Evolutionary conservation across 768 basidiomycete species (phyloP), one percentile per base, ranked within the genome.

Genomic region (Calocybe gangraenosa): DNA sequence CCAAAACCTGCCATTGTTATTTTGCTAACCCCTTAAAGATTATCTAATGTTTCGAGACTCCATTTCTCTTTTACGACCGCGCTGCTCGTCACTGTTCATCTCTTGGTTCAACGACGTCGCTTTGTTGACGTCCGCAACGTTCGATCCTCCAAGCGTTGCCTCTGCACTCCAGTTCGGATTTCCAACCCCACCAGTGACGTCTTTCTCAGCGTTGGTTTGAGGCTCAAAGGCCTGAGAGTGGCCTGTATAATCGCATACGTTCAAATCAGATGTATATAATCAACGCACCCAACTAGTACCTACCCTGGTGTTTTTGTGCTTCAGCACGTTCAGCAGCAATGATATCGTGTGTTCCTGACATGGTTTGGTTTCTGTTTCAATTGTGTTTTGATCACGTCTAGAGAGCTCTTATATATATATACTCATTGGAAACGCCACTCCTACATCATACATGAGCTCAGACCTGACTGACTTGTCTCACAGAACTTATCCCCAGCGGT

Each of bases 321-420:
- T 36, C 33, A 3, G 39, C 46, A 3, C 37, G 47, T 32, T 43
- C 42, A 17, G 47, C 47, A 13, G 20, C 42, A 15, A 48, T 36
- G 8, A 48, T 39, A 38, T 48, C 47, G 32, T 43, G 42, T 28
- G 42, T 43, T 11, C 42, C 42, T 11, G 47, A 48, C 47, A 48
- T 48, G 28, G 5, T 40, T 21, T 33, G 9, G 3, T 21, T 6
- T 11, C 17, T 25, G n/a, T n/a, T n/a, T n/a, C n/a, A n/a, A n/a
- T n/a, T 22, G 20, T n/a, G 17, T 9, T 5, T 9, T 2, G n/a
- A 1, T 23, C 21, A n/a, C 28, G 37, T 23, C 22, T 9, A 25
- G 21, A 4, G 7, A 3, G 37, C 4, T 23, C 17, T 23, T 23
- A 23, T 39, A 23, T 39, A 39, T 14, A 18, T 23, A n/a, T n/a